Base-by-base conservation (phyloP, 2,329 filamentous ascomycete species). In the Scedosporium apiospermum region DNA sequence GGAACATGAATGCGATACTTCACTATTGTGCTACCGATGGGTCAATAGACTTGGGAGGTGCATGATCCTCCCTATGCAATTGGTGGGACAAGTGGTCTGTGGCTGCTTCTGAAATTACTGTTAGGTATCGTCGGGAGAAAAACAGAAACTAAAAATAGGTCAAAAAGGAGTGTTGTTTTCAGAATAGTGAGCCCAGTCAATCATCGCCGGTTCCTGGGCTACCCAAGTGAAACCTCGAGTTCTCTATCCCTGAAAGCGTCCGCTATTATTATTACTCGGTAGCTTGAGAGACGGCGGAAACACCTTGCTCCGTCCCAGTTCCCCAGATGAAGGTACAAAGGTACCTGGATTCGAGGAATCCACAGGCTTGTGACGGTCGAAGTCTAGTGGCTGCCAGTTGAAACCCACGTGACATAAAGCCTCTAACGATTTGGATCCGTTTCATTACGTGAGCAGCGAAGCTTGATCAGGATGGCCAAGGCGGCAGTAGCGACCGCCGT, bases 21-120 rank as follows among this genome's bases (percentile, higher is more conserved):
- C 26, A 44, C 23, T 55, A 23, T 57, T 14, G 60, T 61, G 49
- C 49, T 61, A 61, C 60, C 60, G 18, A 38, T 51, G 41, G 49
- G 34, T 30, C 30, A 30, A 23, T 41, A 12, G 30, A 30, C 14
- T 42, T 34, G 30, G 60, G 60, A 7, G 49, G 38, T 42, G 46
- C 60, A 61, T 61, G 60, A 34, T 61, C 60, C 49, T 42, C 23
- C 51, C 12, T 3, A 55, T n/a, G 23, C 23, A 55, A 55, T 55
- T 55, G 51, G 51, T 55, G 18, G 51, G 18, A 55, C 51, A 14
- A 55, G 4, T 23, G 18, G 51, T 23, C 18, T 23, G n/a, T 23
- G n/a, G 44, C n/a, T 49, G 1, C 16, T 14, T 49, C 16, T 3
- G 9, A 21, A 49, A 49, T 21, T 49, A 49, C 18, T 49, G 44